These are phyloP conservation scores for Neospora caninum DNA, from an alignment of 169 alveolate species.

Conservation along the genomic window DNA sequence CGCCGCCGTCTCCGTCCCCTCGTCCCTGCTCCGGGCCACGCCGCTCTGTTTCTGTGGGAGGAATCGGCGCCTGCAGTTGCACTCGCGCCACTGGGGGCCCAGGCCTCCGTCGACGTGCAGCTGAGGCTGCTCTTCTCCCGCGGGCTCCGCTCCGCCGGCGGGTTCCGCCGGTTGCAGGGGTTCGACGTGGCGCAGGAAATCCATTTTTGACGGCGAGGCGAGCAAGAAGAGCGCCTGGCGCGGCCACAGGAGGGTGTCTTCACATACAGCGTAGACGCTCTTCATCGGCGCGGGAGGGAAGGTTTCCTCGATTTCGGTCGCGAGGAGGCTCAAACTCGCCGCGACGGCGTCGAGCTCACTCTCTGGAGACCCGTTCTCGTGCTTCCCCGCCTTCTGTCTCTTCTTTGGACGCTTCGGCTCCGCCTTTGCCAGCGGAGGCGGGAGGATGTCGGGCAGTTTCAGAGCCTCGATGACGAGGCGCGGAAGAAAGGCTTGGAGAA, in stretches of 20 bases:
- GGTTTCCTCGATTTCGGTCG: neutral
- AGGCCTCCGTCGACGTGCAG: conserved; percentile 31
- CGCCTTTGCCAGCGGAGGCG: conserved; percentile 6
- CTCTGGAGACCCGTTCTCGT: neutral
- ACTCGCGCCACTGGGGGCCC: conserved; percentile 30
- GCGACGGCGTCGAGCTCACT: neutral
- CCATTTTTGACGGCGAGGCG: conserved; percentile 34
- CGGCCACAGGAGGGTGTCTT: conserved; percentile 57
- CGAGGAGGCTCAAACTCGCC: neutral
- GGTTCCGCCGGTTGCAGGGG: neutral
- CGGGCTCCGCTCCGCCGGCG: neutral
- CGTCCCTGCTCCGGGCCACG: neutral
- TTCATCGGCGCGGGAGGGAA: conserved; percentile 37
- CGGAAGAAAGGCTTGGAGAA: conserved; percentile 53
- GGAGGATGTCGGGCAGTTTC: conserved; percentile 12
- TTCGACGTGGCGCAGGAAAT: conserved; percentile 41
- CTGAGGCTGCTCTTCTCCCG: conserved; percentile 11
- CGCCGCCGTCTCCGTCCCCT: neutral
- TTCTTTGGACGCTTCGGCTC: neutral
- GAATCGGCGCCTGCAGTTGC: conserved; percentile 30
- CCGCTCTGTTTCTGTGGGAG: neutral
- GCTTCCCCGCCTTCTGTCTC: neutral
- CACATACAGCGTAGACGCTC: conserved; percentile 50
- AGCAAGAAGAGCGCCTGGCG: conserved; percentile 55
- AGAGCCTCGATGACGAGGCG: conserved; percentile 13